phyloP scores from a whole-genome alignment of 345 rosid species.

The Syzygium oleosum region DNA sequence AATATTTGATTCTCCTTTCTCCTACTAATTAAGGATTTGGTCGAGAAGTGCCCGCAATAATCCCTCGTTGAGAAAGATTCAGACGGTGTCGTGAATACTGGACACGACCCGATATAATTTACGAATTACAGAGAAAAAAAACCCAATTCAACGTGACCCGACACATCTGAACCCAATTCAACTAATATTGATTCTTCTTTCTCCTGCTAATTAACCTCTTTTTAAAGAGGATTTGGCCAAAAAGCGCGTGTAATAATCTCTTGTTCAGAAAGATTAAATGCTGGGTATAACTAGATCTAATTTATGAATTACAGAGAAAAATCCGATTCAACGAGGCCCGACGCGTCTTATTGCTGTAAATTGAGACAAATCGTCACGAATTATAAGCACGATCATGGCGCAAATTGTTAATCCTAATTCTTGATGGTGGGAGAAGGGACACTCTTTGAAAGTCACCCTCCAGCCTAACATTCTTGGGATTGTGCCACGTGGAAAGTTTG shows the following conservation, averaged over 20 bases:
- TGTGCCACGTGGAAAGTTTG: neutral
- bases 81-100: rapidly evolving
- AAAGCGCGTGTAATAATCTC: neutral
- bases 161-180: too few species aligned
- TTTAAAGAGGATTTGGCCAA: neutral
- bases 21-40: neutral
- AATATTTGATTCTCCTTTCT: neutral
- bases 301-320: neutral
- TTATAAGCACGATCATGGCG: neutral
- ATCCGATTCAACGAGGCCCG: neutral
- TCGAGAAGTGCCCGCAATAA: neutral
- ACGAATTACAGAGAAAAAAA: neutral
- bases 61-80: neutral
- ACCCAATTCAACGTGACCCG: rapidly evolving
- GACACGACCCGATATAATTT: neutral
- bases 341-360: too few species aligned
- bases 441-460: neutral
- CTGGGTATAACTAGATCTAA: neutral
- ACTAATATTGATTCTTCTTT: neutral
- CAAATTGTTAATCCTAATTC: neutral
- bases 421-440: neutral
- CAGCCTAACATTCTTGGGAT: neutral
- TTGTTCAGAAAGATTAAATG: neutral
- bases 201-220: neutral
- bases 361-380: rapidly evolving